Evolutionary conservation across 2,329 filamentous ascomycete genomes (phyloP), one percentile per base, ranked within the genome.

Genomic region (Exophiala sp.): DNA sequence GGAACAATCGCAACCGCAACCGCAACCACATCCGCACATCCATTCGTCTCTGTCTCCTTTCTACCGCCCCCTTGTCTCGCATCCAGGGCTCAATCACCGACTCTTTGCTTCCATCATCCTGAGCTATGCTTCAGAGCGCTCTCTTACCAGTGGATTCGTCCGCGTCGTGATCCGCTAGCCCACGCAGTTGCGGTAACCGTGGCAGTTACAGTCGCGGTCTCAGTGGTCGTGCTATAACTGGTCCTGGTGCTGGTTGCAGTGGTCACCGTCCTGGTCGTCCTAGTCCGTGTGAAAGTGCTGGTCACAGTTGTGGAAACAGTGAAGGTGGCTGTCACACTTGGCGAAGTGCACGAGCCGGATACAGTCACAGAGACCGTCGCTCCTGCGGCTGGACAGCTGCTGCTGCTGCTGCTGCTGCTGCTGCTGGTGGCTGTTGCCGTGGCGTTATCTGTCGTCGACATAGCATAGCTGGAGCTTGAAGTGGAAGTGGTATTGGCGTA

Each of bases 121-220:
- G 1, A 1, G 2, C 34, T 37, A 8, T 27, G 2, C 2, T 1
- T 13, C 38, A 41, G 3, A 6, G 18, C 37, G n/a, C 38, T 13
- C 21, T 23, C 22, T 40, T 34, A 52, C 49, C 49, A 52, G 18
- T 52, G 32, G 13, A 46, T 43, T 19, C 45, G 39, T 48, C 50
- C 50, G 39, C 50, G 48, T 19, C 40, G 50, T 18, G 32, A 41
- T 19, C 43, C 43, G 39, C 29, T 13, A 32, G 27, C 16, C 1
- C 45, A 27, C 14, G 18, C 21, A 38, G 50, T 49, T 13, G 40
- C 30, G 21, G 46, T 55, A 27, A 43, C 18, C 16, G 49, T 52
- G 16, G 35, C 38, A 39, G 40, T 53, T 1, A 11, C 37, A 22
- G 35, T 53, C 1, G n/a, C 37, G 18, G 35, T 53, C 19, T 45